Evolutionary conservation across 2,329 filamentous ascomycete species (phyloP), one percentile per base, ranked within the genome.

Genomic region (Eurotiales sp.): DNA sequence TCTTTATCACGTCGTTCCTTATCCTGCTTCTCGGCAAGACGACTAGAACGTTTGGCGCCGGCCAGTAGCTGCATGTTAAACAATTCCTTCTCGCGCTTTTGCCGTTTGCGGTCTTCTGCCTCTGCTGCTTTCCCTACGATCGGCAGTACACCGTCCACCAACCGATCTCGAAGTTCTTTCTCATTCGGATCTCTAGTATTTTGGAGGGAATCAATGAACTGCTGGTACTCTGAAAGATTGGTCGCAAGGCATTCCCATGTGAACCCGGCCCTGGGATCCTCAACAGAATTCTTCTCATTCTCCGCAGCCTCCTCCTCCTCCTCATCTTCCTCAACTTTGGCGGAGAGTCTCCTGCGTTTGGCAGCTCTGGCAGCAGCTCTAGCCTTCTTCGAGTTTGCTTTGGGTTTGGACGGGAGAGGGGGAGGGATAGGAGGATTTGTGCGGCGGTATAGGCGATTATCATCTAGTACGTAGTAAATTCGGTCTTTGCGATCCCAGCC

Each of bases 231-330:
- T 15, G 84, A 76, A 17, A 95, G 72, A 0, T 86, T 89, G 49
- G 96, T 81, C 34, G 90, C 93, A 37, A 99, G 64, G 63, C 91
- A 96, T 66, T 96, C 90, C 92, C 93, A 99, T 55, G 81, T 88
- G 71, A 86, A 87, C 6, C 84, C 86, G 15, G 85, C 87, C 15
- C 92, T 78, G 1, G 85, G 84, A 57, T 88, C 80, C 52, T 87
- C 79, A 57, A 64, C 57, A 8, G 59, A 52, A 12, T 72, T 70
- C n/a, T 70, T 70, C 14, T 69, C 65, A 8, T 69, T 61, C 30
- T 62, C 62, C 3, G 61, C 60, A 8, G 66, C 58, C 6, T 56
- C 71, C 65, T 51, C 73, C 66, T 57, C 63, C 58, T 58, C 73
- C 62, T 60, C 78, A 64, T 75, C 71, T n/a, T 69, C 69, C 45